Evolutionary conservation across 176 grass and related monocot species (phyloP).

Genomic region (Lolium multiflorum): DNA sequence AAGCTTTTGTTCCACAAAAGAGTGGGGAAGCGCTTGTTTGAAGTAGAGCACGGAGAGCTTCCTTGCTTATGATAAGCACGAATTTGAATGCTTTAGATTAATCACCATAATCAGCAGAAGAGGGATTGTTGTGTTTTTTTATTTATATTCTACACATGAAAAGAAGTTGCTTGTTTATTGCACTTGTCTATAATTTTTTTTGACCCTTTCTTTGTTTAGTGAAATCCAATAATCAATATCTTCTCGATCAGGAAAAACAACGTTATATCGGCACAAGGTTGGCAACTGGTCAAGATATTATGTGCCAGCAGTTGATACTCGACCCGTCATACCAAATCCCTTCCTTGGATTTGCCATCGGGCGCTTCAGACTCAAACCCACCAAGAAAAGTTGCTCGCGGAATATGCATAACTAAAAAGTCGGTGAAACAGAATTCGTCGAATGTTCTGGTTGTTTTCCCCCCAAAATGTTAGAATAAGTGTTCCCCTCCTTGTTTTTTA

Average conservation of each 20-base stretch:
- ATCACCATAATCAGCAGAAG: neutral
- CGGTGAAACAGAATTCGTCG: slow-evolving; percentile 51
- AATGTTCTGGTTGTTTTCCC: slow-evolving; percentile 87
- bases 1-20: neutral
- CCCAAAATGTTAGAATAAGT: slow-evolving; percentile 77
- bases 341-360: slow-evolving; percentile 46
- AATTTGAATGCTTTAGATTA: neutral
- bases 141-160: neutral
- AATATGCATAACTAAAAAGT: slow-evolving; percentile 75
- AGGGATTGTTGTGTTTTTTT: slow-evolving; percentile 7
- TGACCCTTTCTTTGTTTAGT: neutral
- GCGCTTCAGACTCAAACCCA: slow-evolving; percentile 41
- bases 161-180: neutral
- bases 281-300: slow-evolving; percentile 7
- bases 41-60: neutral
- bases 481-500: neutral
- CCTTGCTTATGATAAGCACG: neutral
- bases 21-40: neutral
- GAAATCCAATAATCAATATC: neutral
- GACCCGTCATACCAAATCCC: slow-evolving; percentile 70
- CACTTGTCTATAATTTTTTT: neutral
- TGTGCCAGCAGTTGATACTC: slow-evolving; percentile 71
- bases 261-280: slow-evolving; percentile 67
- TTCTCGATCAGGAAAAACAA: slow-evolving; percentile 64
- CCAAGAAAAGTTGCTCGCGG: slow-evolving; percentile 65